A percentile compares a stretch with the other conserved stretches of the same genome.
Evolutionary conservation across 768 basidiomycete species (phyloP).

Genomic region (Pulveroboletus ravenelii): DNA sequence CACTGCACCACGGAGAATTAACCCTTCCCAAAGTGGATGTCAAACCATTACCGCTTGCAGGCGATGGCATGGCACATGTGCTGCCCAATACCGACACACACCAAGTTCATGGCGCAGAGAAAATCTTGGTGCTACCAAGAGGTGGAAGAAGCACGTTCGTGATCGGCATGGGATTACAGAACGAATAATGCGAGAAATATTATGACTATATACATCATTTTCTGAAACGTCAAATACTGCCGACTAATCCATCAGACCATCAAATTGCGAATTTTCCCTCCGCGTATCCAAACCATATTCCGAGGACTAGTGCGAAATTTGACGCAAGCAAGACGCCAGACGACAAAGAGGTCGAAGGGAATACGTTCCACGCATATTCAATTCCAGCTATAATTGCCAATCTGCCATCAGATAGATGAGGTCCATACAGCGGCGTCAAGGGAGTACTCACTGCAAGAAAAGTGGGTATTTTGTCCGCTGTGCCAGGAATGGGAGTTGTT

Average conservation of each 20-base stretch:
- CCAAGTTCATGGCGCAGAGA: conserved; percentile 81
- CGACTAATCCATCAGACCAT: background rate
- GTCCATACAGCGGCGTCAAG: conserved; percentile 1
- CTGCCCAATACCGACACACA: conserved; percentile 73
- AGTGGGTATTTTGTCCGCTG: conserved; percentile 70
- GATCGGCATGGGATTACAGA: conserved; percentile 57
- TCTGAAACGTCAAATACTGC: background rate
- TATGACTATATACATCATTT: background rate
- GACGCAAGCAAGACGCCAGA: conserved; percentile 51
- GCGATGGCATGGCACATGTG: conserved; percentile 50
- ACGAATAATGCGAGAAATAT: conserved; percentile 8
- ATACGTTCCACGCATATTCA: conserved; percentile 87
- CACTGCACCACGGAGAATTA: conserved; percentile 79
- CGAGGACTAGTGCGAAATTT: conserved; percentile 48
- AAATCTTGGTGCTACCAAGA: conserved; percentile 74
- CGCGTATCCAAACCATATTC: conserved; percentile 50
- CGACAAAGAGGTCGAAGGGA: conserved; percentile 70
- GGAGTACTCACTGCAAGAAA: conserved; percentile 49
- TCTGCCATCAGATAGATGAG: conserved; percentile 35
- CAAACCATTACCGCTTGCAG: conserved; percentile 50
- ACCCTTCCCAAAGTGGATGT: conserved; percentile 70
- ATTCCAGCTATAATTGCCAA: conserved; percentile 54
- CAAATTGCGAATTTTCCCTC: conserved; percentile 30
- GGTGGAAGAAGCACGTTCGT: conserved; percentile 80
- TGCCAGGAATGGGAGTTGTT: conserved; percentile 79